Percentiles rank a stretch among this genome's conserved stretches.
These are phyloP conservation scores for Cicer judaicum DNA, from an alignment of 306 rosid genomes.

Conservation along the genomic window DNA sequence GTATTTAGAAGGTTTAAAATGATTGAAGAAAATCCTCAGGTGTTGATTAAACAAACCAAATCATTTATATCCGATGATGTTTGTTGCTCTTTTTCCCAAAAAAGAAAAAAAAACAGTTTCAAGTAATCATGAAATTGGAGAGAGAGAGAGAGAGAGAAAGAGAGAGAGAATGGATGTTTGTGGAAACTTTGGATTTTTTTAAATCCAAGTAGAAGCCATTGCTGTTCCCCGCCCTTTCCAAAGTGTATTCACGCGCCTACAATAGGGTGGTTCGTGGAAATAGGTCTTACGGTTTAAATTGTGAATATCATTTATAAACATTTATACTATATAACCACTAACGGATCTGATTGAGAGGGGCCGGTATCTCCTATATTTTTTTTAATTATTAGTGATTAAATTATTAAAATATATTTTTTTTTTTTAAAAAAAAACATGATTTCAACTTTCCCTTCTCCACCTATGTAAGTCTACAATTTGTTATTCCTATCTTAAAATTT, in stretches of 20 bases:
- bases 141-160: constrained; percentile 38
- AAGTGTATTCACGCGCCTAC: neutral
- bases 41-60: constrained; percentile 30
- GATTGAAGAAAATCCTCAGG: constrained; percentile 34
- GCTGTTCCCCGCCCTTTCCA: constrained; percentile 67
- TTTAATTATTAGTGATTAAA: too few relatives aligned
- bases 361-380: too few relatives aligned
- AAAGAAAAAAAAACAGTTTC: constrained; percentile 22
- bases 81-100: neutral
- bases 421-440: too few relatives aligned
- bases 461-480: too few relatives aligned
- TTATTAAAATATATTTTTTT: too few relatives aligned
- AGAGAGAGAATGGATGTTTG: constrained; percentile 39
- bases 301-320: too few relatives aligned
- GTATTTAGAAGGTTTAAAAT: constrained; percentile 41
- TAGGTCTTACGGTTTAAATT: too few relatives aligned
- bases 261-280: too few relatives aligned
- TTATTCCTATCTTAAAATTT: too few relatives aligned
- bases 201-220: constrained; percentile 43
- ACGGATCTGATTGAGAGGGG: too few relatives aligned
- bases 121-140: constrained; percentile 36
- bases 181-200: constrained; percentile 40
- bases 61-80: constrained; percentile 21
- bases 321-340: too few relatives aligned
- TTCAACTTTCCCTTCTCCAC: too few relatives aligned